Conservation (phyloP, 306 rosid genomes). For the Prunus mongolica region DNA sequence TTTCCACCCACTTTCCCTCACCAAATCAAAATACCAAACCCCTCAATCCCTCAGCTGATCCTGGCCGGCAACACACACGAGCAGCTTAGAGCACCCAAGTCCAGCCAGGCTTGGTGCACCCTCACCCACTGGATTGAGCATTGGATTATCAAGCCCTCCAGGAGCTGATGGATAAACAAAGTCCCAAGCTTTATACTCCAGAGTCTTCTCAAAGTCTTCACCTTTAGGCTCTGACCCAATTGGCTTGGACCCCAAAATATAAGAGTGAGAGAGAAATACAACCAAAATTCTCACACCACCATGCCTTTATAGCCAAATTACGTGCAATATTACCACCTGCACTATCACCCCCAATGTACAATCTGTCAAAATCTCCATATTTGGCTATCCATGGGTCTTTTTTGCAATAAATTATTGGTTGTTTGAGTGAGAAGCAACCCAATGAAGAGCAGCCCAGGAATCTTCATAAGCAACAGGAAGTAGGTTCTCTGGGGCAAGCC, state of each 20-base stretch:
- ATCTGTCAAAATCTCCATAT: slow-evolving; percentile 27
- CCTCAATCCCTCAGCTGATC: slow-evolving; percentile 18
- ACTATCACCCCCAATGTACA: slow-evolving; percentile 48
- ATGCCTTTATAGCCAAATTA: slow-evolving; percentile 29
- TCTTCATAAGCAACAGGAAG: slow-evolving; percentile 43
- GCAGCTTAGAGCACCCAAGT: slow-evolving; percentile 16
- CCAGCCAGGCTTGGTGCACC: slow-evolving; percentile 20
- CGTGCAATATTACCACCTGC: slow-evolving; percentile 42
- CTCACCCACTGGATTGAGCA: slow-evolving; percentile 3
- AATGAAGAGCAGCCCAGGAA: slow-evolving; percentile 36
- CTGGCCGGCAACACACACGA: slow-evolving; percentile 19
- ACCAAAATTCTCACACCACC: slow-evolving; percentile 27
- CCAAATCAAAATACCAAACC: slow-evolving; percentile 3
- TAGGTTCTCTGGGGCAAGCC: slow-evolving; percentile 38
- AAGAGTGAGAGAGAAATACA: slow-evolving; percentile 31
- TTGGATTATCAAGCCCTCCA: slow-evolving; percentile 22
- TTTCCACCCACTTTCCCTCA: slow-evolving; percentile 18
- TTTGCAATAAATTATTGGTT: neutral
- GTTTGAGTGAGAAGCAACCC: slow-evolving; percentile 33
- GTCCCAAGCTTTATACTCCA: slow-evolving; percentile 15
- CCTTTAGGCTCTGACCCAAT: slow-evolving; percentile 14
- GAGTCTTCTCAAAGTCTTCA: neutral
- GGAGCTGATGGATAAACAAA: slow-evolving; percentile 28
- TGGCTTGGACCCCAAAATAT: slow-evolving; percentile 31
- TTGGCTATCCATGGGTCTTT: slow-evolving; percentile 32